Evolutionary conservation across 177 flowering plant species (phyloP).

Genomic region (Telopea speciosissima): DNA sequence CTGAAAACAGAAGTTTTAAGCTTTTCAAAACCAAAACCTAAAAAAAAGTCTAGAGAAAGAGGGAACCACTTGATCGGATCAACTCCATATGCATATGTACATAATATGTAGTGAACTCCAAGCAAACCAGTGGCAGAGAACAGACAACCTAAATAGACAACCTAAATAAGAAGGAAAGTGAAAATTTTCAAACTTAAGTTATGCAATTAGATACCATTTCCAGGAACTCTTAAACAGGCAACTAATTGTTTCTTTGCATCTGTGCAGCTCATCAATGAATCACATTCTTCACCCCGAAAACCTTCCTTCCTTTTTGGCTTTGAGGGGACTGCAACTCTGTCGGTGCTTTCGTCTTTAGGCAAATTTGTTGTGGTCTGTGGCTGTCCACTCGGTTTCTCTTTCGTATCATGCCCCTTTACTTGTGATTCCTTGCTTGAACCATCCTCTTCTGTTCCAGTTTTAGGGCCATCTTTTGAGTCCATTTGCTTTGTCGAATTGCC

Average conservation of each 20-base stretch:
- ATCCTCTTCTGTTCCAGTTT: conserved; percentile 11
- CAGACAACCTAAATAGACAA: not conserved
- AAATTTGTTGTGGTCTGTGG: conserved; percentile 15
- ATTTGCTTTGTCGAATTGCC: conserved; percentile 2
- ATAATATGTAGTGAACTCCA: not conserved
- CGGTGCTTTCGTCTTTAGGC: conserved; percentile 14
- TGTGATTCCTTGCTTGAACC: conserved; percentile 8
- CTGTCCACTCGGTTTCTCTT: conserved; percentile 10
- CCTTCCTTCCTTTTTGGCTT: conserved; percentile 29
- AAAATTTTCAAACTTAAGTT: conserved; percentile 1
- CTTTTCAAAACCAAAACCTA: not conserved
- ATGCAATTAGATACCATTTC: conserved; percentile 44
- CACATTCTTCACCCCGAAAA: conserved; percentile 48
- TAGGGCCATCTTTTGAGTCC: conserved; percentile 9
- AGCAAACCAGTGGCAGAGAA: not conserved
- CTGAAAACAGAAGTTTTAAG: too few species aligned
- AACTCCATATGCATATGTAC: not conserved
- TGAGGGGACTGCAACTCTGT: conserved; percentile 5
- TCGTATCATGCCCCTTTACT: conserved; percentile 12
- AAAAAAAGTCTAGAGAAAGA: not conserved
- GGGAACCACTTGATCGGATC: too few species aligned
- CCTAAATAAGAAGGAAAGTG: not conserved
- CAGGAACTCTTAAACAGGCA: conserved; percentile 72
- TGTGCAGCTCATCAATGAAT: conserved; percentile 44
- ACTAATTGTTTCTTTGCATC: conserved; percentile 38